These are phyloP conservation scores for Trichosporon ovoides DNA, from an alignment of 1,284 basidiomycete genomes.

Conservation along the genomic window DNA sequence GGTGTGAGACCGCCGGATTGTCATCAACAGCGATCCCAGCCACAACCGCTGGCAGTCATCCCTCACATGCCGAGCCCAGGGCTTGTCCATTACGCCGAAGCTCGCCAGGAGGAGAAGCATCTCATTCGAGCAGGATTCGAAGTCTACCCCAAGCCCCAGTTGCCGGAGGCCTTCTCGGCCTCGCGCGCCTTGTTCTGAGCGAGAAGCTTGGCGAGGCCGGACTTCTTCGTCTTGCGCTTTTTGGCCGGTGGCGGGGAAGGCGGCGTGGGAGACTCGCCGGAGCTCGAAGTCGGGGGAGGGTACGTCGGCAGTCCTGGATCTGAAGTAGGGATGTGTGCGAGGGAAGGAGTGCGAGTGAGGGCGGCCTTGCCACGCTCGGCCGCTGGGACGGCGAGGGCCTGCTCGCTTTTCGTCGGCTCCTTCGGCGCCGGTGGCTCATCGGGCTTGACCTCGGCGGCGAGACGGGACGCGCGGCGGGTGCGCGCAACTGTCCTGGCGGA, in stretches of 20 bases:
- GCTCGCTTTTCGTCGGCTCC: background rate
- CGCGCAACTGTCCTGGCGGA: constrained; percentile 15
- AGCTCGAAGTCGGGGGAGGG: constrained; percentile 12
- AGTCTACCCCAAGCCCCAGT: constrained; percentile 29
- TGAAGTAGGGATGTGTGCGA: constrained; percentile 32
- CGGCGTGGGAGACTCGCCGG: background rate
- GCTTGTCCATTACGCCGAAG: background rate
- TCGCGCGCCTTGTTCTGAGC: constrained; percentile 44
- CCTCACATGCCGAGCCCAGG: background rate
- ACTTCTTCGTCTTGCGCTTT: constrained; percentile 43
- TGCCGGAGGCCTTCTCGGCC: constrained; percentile 23
- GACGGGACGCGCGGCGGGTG: constrained; percentile 13
- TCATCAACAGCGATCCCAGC: too few relatives aligned
- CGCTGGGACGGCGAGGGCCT: background rate
- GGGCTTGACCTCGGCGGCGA: constrained; percentile 7
- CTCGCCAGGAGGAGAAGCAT: background rate
- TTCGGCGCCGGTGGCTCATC: constrained; percentile 3
- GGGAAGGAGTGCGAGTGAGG: constrained; percentile 21
- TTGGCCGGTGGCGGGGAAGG: constrained; percentile 17
- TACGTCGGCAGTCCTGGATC: constrained; percentile 39
- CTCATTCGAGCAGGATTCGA: background rate
- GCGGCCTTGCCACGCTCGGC: background rate
- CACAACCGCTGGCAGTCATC: too few relatives aligned
- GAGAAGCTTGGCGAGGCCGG: constrained; percentile 42
- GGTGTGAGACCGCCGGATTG: background rate